These are phyloP conservation scores for Fraxinus americana DNA, from an alignment of 257 asterid species.

Conservation along the genomic window DNA sequence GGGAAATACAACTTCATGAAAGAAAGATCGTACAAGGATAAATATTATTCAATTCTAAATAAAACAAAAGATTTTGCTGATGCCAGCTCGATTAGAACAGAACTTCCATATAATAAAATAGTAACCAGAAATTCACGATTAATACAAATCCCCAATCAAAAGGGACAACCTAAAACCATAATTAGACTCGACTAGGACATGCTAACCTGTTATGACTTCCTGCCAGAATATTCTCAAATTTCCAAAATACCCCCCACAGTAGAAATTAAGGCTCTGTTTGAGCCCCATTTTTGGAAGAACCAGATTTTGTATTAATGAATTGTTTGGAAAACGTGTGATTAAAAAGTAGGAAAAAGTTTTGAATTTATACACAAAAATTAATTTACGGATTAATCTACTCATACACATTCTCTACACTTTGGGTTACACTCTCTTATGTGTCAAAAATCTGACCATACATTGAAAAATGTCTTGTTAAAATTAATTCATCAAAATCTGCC, in stretches of 20 bases:
- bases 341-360: no score
- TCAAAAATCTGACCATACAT: no score
- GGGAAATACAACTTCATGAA: neutral
- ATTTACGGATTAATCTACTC: no score
- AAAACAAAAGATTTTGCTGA: neutral
- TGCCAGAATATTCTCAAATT: slow-evolving; percentile 7
- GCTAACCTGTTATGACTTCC: neutral
- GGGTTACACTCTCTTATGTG: no score
- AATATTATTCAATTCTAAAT: neutral
- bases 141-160: neutral
- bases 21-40: neutral
- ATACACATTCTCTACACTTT: no score
- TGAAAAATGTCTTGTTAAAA: no score
- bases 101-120: neutral
- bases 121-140: neutral
- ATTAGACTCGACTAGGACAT: neutral
- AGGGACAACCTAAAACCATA: neutral
- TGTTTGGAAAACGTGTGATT: no score
- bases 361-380: no score
- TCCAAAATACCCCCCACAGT: neutral
- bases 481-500: no score
- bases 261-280: neutral
- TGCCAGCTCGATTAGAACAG: neutral
- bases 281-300: no score
- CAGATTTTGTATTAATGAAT: no score